Conservation (phyloP, 176 grass and related monocot genomes). For the Lolium perenne region DNA sequence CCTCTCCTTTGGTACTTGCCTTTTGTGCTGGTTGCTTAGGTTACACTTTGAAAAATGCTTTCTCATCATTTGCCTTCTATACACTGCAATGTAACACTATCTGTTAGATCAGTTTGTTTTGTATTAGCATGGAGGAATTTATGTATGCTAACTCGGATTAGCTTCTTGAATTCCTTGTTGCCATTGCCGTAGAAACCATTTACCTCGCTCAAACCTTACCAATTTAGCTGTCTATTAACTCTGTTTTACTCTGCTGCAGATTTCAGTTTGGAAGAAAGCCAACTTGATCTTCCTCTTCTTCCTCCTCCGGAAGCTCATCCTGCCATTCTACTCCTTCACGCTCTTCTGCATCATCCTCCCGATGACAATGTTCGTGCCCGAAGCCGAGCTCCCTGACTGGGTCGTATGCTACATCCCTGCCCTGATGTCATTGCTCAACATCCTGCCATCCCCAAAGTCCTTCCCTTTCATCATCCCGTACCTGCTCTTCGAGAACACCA, state of each 20-base stretch:
- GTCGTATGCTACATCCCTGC: slow-evolving; percentile 96
- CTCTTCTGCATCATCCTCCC: slow-evolving; percentile 99
- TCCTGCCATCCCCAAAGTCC: slow-evolving; percentile 78
- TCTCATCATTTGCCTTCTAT: slow-evolving; percentile 26
- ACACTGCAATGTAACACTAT: neutral
- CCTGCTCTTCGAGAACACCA: slow-evolving; percentile 98
- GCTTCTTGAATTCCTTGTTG: neutral
- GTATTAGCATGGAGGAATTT: neutral
- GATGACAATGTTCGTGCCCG: slow-evolving; percentile 98
- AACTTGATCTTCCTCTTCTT: slow-evolving; percentile 99
- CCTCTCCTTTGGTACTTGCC: neutral
- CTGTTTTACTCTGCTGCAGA: slow-evolving; percentile 57
- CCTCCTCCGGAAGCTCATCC: slow-evolving; percentile 89
- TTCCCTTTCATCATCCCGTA: slow-evolving; percentile 97
- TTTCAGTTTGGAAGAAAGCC: slow-evolving; percentile 87
- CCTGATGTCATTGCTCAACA: slow-evolving; percentile 84
- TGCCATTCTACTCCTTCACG: slow-evolving; percentile 98
- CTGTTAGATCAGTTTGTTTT: neutral
- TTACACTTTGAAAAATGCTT: slow-evolving; percentile 29
- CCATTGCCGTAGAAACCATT: neutral
- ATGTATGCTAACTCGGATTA: neutral
- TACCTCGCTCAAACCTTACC: neutral
- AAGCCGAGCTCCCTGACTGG: slow-evolving; percentile 93
- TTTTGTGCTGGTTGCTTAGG: slow-evolving; percentile 17
- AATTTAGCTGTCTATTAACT: neutral